Conservation (phyloP, 495 filamentous ascomycete genomes). For the Hypomontagnella submonticulosa region DNA sequence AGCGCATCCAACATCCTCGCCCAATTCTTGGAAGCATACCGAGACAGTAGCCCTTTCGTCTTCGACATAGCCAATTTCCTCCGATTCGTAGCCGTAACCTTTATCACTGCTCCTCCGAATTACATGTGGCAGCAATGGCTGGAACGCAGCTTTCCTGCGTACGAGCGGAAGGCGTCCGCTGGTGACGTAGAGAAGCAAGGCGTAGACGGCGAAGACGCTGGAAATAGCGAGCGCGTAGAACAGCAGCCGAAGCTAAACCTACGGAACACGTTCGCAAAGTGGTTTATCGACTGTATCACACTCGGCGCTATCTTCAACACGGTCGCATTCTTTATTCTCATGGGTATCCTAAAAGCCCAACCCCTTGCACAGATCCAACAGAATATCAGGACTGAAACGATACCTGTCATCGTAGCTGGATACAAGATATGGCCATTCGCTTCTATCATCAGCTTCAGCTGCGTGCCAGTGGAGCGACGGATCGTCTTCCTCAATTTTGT, state of each 20-base stretch:
- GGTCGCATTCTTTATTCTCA: slow-evolving; percentile 49
- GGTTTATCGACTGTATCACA: slow-evolving; percentile 52
- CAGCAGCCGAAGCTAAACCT: slow-evolving; percentile 43
- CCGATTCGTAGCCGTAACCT: slow-evolving; percentile 47
- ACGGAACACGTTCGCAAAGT: slow-evolving; percentile 47
- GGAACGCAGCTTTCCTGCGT: slow-evolving; percentile 48
- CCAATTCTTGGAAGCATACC: slow-evolving; percentile 48
- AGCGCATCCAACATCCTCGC: slow-evolving; percentile 48
- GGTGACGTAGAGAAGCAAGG: slow-evolving; percentile 44
- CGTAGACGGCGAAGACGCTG: slow-evolving; percentile 21
- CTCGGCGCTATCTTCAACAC: slow-evolving; percentile 50
- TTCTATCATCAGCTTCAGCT: slow-evolving; percentile 50
- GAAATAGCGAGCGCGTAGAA: not conserved
- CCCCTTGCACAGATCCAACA: slow-evolving; percentile 27
- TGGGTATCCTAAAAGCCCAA: slow-evolving; percentile 48
- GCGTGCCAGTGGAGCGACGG: slow-evolving; percentile 48
- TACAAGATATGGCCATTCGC: slow-evolving; percentile 53
- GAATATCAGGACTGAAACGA: slow-evolving; percentile 46
- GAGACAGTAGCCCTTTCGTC: slow-evolving; percentile 41
- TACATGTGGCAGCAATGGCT: slow-evolving; percentile 50
- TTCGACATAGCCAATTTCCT: slow-evolving; percentile 46
- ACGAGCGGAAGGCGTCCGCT: slow-evolving; percentile 33
- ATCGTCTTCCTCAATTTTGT: slow-evolving; percentile 52
- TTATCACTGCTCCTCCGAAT: slow-evolving; percentile 47
- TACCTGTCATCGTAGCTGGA: slow-evolving; percentile 48